Evolutionary conservation across 164 flowering plant genomes (phyloP), one percentile per base, ranked within the genome.

Genomic region (Tetrastigma voinierianum): DNA sequence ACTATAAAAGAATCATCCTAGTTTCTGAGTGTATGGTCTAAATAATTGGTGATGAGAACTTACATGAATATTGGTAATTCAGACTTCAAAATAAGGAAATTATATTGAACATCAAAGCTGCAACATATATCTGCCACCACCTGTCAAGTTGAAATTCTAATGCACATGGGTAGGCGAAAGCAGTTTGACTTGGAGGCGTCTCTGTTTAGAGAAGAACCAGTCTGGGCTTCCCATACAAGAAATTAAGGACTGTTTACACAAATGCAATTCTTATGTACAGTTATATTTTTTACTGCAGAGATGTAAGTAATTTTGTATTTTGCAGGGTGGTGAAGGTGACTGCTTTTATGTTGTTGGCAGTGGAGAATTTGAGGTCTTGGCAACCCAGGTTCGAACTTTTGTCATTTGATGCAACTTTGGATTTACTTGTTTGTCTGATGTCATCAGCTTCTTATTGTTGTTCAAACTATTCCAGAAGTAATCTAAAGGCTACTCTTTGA

Each of bases 311-410:
- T 20, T 44, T 69, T 40, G 17, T 64, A 12, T 68, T 75, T 77
- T 85, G 74, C 86, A 95, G 98, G 98, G 98, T 65, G 94, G 97
- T 55, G 98, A 95, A 78, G 97, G 98, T 69, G 98, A 95, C 75
- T 90, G 98, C 79, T 95, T 95, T 79, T 95, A 83, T 81, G 96
- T 95, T 75, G 97, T 95, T 67, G 98, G 98, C 48, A 84, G 80
- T 81, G 98, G 98, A 70, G 97, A 90, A 74, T n/a, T n/a, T 69
- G 98, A 91, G 86, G 98, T 95, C 76, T 82, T n/a, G 60, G 97
- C 97, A 49, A 87, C 88, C 16, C 98, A 95, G 97, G 98, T 93
- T 64, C 32, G 64, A 25, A 15, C 66, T 66, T 70, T 62, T n/a
- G n/a, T 68, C 61, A 16, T 64, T 54, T 40, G 19, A 1, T 64